phyloP scores from a whole-genome alignment of 202 grass and related monocot genomes.

The Panicum hallii region DNA sequence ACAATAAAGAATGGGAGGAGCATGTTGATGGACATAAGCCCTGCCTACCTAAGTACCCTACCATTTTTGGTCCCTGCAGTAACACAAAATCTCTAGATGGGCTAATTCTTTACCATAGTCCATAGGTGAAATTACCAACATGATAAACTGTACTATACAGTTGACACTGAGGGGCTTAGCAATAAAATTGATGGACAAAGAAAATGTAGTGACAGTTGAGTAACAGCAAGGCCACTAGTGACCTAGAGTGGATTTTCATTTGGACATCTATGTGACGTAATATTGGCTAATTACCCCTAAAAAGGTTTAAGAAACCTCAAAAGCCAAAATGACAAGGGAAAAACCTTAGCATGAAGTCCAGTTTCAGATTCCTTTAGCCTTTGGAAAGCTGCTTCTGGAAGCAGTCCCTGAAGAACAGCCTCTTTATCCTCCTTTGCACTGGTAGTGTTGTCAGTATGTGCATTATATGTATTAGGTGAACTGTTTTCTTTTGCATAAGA shows the following conservation, averaged over 20 bases:
- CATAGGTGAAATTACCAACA: not conserved
- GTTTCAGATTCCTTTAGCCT: conserved; percentile 74
- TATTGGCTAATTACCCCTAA: conserved; percentile 16
- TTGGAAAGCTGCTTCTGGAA: conserved; percentile 73
- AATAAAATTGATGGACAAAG: conserved; percentile 31
- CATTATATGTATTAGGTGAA: conserved; percentile 43
- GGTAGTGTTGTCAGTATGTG: conserved; percentile 38
- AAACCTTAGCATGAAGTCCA: conserved; percentile 81
- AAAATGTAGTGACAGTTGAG: conserved; percentile 9
- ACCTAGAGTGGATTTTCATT: conserved; percentile 20
- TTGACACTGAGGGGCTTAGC: conserved; percentile 19
- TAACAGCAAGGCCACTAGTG: conserved; percentile 9
- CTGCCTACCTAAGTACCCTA: conserved; percentile 14
- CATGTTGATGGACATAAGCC: not conserved
- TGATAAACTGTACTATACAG: not conserved
- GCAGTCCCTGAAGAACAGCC: conserved; percentile 57
- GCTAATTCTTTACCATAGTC: conserved; percentile 11
- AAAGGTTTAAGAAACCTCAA: conserved; percentile 35
- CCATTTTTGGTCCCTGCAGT: conserved; percentile 22
- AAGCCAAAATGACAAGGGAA: conserved; percentile 39
- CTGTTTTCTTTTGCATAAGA: conserved; percentile 56
- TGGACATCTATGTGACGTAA: conserved; percentile 18
- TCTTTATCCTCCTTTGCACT: conserved; percentile 69
- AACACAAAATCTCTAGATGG: conserved; percentile 34
- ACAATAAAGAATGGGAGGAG: conserved; percentile 36